phyloP scores from a whole-genome alignment of 2,329 filamentous ascomycete species.

The Penicillium palitans region DNA sequence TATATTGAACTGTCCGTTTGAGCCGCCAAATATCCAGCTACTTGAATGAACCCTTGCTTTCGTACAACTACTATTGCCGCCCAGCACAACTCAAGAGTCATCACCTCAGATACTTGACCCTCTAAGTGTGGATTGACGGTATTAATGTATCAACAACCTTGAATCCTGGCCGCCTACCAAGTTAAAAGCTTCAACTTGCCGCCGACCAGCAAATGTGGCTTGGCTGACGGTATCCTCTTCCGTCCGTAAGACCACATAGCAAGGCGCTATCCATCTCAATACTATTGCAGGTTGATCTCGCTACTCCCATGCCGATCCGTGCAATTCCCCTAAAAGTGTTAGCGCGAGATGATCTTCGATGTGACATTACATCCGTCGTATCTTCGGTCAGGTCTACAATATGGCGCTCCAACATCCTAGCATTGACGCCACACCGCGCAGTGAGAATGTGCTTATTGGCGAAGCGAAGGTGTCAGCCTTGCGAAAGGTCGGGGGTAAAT shows the following conservation, averaged over 20 bases:
- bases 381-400: conserved; percentile 14
- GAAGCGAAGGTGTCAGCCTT: background rate
- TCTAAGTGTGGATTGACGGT: conserved; percentile 21
- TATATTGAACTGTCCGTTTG: background rate
- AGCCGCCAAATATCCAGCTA: background rate
- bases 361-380: conserved; percentile 24
- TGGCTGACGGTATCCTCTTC: conserved; percentile 18
- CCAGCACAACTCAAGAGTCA: background rate
- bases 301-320: conserved; percentile 8
- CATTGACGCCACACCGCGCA: conserved; percentile 1
- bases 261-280: conserved; percentile 18
- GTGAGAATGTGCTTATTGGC: conserved; percentile 20
- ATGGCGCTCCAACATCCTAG: background rate
- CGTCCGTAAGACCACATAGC: conserved; percentile 11
- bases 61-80: background rate
- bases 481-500: no score
- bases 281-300: conserved; percentile 20
- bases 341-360: conserved; percentile 16
- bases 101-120: conserved; percentile 12
- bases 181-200: conserved; percentile 18
- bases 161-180: conserved; percentile 22
- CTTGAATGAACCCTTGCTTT: conserved; percentile 9
- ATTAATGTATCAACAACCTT: conserved; percentile 17
- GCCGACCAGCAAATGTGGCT: background rate
- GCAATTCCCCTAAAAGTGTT: conserved; percentile 9